Base-by-base conservation (phyloP, 2,329 filamentous ascomycete species). In the Elsinoe fawcettii region DNA sequence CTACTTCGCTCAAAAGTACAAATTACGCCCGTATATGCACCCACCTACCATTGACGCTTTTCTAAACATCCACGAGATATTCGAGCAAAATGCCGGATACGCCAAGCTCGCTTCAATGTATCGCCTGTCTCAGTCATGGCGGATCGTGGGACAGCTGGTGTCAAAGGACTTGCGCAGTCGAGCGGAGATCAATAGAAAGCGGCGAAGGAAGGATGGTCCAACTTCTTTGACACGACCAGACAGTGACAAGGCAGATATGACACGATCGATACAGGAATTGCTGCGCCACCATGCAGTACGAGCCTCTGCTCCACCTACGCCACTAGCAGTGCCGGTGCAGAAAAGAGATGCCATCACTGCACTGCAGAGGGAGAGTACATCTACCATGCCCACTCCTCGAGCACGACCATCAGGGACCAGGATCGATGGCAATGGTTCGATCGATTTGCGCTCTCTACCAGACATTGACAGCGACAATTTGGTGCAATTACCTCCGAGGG, bases 41-140 rank as follows among this genome's bases (percentile, higher is more conserved):
- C 68, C 69, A n/a, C 68, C 70, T 9, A 66, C 70, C 9, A 53
- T 73, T 44, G 68, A 72, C 46, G 69, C 69, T 8, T 73, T 68
- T 51, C 23, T 66, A 5, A 65, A 68, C 4, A 34, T 73, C 11
- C 63, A 69, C 36, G 70, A 73, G 8, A 72, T 74, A 5, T 76
- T 83, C 51, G 73, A 77, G 55, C 73, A 76, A 32, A 84, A 84
- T 66, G 78, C 78, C 4, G 70, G 74, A 46, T 74, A 77, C 61
- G 80, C 80, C 23, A 74, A 80, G 60, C 69, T 73, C 58, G 74
- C 75, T 32, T 74, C 75, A 37, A 69, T 77, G 60, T 71, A 77
- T 61, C 74, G 77, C 56, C 69, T 81, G 46, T 78, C 82, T 30
- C 78, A 83, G 61, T 80, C 80, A 18, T 85, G 81, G 81, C 76